Percentiles rank a stretch among this genome's conserved stretches.
Evolutionary conservation across 202 grass and related monocot genomes (phyloP).

Genomic region (Digitaria exilis): DNA sequence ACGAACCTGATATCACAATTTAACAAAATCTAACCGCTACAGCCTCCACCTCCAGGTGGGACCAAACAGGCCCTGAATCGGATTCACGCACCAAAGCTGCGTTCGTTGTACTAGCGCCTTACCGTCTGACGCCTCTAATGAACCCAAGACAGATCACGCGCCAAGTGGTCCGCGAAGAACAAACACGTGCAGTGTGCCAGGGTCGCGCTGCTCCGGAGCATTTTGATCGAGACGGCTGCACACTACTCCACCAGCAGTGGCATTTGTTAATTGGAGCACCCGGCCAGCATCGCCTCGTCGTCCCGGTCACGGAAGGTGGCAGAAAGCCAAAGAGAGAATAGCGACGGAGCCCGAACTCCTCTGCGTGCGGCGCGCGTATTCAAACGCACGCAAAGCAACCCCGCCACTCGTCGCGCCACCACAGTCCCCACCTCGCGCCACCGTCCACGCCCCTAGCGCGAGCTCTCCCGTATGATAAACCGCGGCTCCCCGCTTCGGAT

Average conservation of each 20-base stretch:
- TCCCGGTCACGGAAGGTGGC: neutral
- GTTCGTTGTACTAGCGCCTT: no score
- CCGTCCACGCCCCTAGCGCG: neutral
- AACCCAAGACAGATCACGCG: neutral
- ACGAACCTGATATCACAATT: no score
- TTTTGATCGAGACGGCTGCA: neutral
- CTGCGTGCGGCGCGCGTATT: conserved; percentile 16
- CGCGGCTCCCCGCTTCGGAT: conserved; percentile 46
- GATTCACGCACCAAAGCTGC: no score
- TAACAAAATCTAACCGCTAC: no score
- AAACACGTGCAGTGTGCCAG: neutral
- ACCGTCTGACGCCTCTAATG: no score
- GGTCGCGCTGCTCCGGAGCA: neutral
- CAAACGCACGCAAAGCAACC: conserved; percentile 36
- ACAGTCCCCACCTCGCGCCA: no score
- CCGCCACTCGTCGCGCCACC: conserved; percentile 28
- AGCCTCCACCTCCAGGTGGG: no score
- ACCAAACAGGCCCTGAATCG: no score
- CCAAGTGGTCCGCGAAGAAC: neutral
- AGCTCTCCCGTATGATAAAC: conserved; percentile 28
- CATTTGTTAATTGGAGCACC: no score
- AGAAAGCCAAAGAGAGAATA: neutral
- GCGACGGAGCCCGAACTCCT: neutral
- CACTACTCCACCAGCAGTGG: neutral
- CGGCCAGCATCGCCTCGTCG: neutral